phyloP scores from a whole-genome alignment of 108 stramenopile species.

The Cyclotella sp. region DNA sequence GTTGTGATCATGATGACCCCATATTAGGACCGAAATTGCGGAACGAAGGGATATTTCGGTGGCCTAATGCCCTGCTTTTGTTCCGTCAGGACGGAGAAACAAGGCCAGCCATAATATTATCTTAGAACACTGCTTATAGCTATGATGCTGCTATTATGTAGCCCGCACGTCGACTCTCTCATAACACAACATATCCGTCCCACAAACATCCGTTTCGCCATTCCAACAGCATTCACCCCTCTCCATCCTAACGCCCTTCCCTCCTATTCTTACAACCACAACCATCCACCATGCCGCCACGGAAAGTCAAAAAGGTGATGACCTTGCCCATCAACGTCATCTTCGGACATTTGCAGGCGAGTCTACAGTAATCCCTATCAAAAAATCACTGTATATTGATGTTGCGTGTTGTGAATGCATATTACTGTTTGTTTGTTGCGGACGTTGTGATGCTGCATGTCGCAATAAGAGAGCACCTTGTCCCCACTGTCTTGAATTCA shows the following conservation, averaged over 20 bases:
- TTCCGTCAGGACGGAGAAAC: not conserved
- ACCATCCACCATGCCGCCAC: slow-evolving; percentile 78
- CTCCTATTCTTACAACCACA: not conserved
- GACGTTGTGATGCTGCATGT: slow-evolving; percentile 25
- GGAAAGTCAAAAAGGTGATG: slow-evolving; percentile 92
- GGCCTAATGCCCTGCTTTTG: too few relatives aligned
- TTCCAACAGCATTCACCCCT: too few relatives aligned
- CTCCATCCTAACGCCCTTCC: not conserved
- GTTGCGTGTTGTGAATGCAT: not conserved
- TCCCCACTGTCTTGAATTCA: not conserved
- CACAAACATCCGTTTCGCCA: too few relatives aligned
- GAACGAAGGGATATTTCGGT: too few relatives aligned
- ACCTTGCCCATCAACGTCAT: slow-evolving; percentile 97
- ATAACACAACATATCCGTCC: too few relatives aligned
- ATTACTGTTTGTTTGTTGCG: not conserved
- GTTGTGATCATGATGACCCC: too few relatives aligned
- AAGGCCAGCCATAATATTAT: too few relatives aligned
- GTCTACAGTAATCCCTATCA: slow-evolving; percentile 31
- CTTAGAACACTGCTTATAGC: too few relatives aligned
- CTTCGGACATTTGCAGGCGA: slow-evolving; percentile 93
- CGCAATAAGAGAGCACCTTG: too few relatives aligned
- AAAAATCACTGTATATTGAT: not conserved
- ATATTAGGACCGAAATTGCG: too few relatives aligned
- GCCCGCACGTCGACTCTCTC: too few relatives aligned
- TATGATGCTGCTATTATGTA: too few relatives aligned